phyloP scores from a whole-genome alignment of 805 yeast species.

The Starmerella apicola region DNA sequence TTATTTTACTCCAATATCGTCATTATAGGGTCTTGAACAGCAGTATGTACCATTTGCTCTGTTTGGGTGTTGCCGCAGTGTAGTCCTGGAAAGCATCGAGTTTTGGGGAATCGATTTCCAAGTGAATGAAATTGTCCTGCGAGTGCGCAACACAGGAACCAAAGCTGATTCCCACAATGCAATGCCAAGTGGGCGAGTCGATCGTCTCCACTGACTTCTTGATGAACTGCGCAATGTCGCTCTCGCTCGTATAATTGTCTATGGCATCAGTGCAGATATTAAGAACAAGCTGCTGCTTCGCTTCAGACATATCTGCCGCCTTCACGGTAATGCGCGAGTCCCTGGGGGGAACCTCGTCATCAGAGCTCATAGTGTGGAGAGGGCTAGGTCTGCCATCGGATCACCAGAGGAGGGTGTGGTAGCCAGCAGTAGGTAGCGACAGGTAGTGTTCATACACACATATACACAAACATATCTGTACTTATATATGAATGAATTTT shows the following conservation, averaged over 20 bases:
- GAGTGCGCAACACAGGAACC: slow-evolving; percentile 54
- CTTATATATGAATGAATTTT: too few species aligned
- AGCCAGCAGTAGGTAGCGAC: too few species aligned
- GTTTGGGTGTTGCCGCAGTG: background rate
- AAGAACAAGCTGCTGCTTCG: slow-evolving; percentile 14
- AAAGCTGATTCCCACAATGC: slow-evolving; percentile 47
- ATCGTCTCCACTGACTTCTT: slow-evolving; percentile 45
- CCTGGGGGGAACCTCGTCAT: too few species aligned
- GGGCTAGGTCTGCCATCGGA: too few species aligned
- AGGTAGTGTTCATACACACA: too few species aligned
- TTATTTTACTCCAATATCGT: background rate
- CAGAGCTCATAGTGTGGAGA: too few species aligned
- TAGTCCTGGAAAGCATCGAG: slow-evolving; percentile 29
- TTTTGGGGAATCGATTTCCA: slow-evolving; percentile 30
- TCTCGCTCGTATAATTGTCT: slow-evolving; percentile 35
- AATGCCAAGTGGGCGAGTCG: slow-evolving; percentile 52
- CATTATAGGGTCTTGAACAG: slow-evolving; percentile 36
- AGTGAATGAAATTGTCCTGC: slow-evolving; percentile 41
- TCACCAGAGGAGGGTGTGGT: too few species aligned
- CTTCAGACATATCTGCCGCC: slow-evolving; percentile 22
- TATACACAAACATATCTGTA: too few species aligned
- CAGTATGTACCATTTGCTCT: slow-evolving; percentile 26
- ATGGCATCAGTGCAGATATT: slow-evolving; percentile 33
- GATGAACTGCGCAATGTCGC: slow-evolving; percentile 44
- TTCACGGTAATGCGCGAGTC: slow-evolving; percentile 14